These are phyloP conservation scores for Tetradesmus lagerheimii DNA, from an alignment of 139 green algal genomes.

Conservation along the genomic window DNA sequence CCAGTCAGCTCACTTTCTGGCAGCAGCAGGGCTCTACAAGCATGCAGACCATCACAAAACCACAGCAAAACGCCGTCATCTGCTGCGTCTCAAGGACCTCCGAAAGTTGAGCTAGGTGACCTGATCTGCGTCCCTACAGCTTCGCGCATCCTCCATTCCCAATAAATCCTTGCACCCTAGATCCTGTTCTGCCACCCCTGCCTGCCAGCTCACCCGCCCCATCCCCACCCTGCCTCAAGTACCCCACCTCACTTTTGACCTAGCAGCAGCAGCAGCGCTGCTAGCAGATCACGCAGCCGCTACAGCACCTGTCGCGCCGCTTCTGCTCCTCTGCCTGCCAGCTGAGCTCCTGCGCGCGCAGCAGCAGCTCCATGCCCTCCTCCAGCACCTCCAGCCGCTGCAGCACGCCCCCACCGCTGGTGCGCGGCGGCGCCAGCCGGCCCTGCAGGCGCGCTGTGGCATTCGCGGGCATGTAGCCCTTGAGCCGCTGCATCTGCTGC, in stretches of 20 bases:
- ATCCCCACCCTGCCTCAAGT: background rate
- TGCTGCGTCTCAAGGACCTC: background rate
- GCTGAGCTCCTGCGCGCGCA: constrained; percentile 67
- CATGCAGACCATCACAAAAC: too few relatives aligned
- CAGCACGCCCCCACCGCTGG: constrained; percentile 74
- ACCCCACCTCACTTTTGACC: too few relatives aligned
- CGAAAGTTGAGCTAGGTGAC: background rate
- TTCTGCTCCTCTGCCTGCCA: constrained; percentile 48
- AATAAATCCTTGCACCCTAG: background rate
- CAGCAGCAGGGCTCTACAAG: too few relatives aligned
- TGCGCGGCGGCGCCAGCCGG: constrained; percentile 40
- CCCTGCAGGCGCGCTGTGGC: constrained; percentile 3
- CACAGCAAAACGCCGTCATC: too few relatives aligned
- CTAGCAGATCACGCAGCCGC: constrained; percentile 45
- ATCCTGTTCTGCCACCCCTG: background rate
- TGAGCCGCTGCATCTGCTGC: constrained; percentile 51
- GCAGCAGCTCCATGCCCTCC: constrained; percentile 69
- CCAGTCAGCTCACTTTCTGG: too few relatives aligned
- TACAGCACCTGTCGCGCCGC: constrained; percentile 31
- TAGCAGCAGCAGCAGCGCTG: too few relatives aligned
- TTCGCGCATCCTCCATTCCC: background rate
- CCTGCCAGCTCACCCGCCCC: background rate
- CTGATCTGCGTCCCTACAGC: background rate
- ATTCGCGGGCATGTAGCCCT: constrained; percentile 47
- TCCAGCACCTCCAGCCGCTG: constrained; percentile 77